These are phyloP conservation scores for Melampsora allii-populina DNA, from an alignment of 1,284 basidiomycete species.

Conservation along the genomic window DNA sequence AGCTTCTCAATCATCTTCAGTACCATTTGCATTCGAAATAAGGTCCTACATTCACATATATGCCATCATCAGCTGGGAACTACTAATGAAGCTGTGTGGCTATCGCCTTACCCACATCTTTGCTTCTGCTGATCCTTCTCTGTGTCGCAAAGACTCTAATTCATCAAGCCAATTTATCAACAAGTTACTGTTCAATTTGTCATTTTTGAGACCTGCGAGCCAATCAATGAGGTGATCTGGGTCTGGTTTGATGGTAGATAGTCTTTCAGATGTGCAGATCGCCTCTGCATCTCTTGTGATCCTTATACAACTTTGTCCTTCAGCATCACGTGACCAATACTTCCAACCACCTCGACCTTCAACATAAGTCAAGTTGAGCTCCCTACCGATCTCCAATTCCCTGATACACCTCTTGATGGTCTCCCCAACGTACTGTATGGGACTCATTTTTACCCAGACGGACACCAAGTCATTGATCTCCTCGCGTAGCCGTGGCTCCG, in stretches of 20 bases:
- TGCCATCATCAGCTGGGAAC: neutral
- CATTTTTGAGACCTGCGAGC: conserved; percentile 10
- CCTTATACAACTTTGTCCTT: conserved; percentile 20
- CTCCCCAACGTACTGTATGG: conserved; percentile 1
- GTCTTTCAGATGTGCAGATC: neutral
- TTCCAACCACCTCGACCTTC: neutral
- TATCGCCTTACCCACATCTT: conserved; percentile 20
- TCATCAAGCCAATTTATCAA: conserved; percentile 23
- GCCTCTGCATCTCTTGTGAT: too few species aligned
- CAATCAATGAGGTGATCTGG: conserved; percentile 11
- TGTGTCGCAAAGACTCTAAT: conserved; percentile 9
- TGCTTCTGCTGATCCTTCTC: conserved; percentile 19
- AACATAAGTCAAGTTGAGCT: conserved; percentile 2
- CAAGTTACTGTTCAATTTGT: conserved; percentile 1
- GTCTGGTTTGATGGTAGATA: conserved; percentile 8
- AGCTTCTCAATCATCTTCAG: conserved; percentile 20
- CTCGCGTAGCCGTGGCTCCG: conserved; percentile 3
- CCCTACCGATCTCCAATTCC: conserved; percentile 22
- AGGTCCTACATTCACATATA: neutral
- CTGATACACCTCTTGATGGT: conserved; percentile 8
- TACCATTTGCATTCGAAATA: conserved; percentile 22
- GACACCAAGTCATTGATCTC: conserved; percentile 2
- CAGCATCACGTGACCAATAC: conserved; percentile 20
- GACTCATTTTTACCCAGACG: conserved; percentile 15
- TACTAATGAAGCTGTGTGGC: neutral